phyloP scores from a whole-genome alignment of 2,329 filamentous ascomycete genomes.

The Monilinia polystroma region DNA sequence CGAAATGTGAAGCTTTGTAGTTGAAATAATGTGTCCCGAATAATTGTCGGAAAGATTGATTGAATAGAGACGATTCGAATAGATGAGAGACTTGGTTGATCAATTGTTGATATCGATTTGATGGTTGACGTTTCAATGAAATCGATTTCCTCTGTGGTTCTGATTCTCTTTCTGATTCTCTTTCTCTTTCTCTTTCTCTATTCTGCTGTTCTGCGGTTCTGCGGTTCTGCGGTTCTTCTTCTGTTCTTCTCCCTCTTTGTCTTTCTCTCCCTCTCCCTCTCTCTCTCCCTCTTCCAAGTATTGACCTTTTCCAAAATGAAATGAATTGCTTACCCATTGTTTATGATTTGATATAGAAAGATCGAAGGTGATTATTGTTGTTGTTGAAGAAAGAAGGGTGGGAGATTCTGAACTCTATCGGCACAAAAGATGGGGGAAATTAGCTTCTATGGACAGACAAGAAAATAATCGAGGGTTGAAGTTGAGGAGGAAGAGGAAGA shows the following conservation, averaged over 20 bases:
- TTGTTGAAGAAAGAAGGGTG: constrained; percentile 16
- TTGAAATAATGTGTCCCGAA: not conserved
- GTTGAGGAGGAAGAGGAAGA: not conserved
- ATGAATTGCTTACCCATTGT: constrained; percentile 42
- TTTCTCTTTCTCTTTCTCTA: no score
- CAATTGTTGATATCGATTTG: constrained; percentile 9
- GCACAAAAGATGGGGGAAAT: constrained; percentile 7
- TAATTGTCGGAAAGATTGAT: not conserved
- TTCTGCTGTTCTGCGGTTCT: no score
- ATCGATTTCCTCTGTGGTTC: not conserved
- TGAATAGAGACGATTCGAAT: not conserved
- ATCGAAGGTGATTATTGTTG: constrained; percentile 36
- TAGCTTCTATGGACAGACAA: constrained; percentile 6
- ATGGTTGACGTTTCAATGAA: constrained; percentile 1
- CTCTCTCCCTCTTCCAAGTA: constrained; percentile 1
- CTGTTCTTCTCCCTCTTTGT: no score
- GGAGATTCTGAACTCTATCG: constrained; percentile 19
- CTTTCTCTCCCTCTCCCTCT: not conserved
- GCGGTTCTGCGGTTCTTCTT: no score
- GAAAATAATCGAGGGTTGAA: not conserved
- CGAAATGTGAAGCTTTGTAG: constrained; percentile 2
- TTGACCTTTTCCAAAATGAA: constrained; percentile 31
- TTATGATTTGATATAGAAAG: constrained; percentile 36
- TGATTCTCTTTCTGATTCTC: no score
- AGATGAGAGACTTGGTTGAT: no score